Evolutionary conservation across 192 early-diverging fungal species (phyloP).

Genomic region (Backusella sp.): DNA sequence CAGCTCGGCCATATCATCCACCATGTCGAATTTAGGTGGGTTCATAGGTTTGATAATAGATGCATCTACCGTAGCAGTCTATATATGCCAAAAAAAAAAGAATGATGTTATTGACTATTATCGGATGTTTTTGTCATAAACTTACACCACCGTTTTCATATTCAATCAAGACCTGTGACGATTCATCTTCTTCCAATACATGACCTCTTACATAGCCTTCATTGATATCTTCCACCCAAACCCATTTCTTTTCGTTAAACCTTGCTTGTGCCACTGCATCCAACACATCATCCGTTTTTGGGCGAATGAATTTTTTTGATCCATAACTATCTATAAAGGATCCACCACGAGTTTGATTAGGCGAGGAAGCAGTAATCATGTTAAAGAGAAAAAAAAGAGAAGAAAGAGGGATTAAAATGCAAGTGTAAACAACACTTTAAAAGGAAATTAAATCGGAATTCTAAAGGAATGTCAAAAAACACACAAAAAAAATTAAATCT

Average conservation of each 20-base stretch:
- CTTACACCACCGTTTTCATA: conserved; percentile 77
- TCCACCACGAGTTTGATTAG: conserved; percentile 12
- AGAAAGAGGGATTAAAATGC: background rate
- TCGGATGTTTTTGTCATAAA: background rate
- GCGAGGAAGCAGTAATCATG: background rate
- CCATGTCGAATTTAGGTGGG: conserved; percentile 98
- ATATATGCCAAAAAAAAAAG: background rate
- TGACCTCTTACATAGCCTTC: conserved; percentile 88
- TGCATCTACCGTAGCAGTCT: background rate
- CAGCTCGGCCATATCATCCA: conserved; percentile 98
- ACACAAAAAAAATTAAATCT: background rate
- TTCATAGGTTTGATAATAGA: conserved; percentile 96
- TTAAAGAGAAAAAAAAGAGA: background rate
- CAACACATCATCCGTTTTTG: conserved; percentile 35
- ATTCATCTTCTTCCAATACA: conserved; percentile 72
- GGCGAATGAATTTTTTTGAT: conserved; percentile 27
- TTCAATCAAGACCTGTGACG: conserved; percentile 60
- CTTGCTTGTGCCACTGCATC: conserved; percentile 73
- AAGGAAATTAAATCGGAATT: background rate
- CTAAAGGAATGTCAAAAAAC: background rate
- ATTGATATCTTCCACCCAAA: conserved; percentile 92
- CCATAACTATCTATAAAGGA: conserved; percentile 38
- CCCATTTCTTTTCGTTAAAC: conserved; percentile 95
- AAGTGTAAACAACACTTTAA: conserved; percentile 7
- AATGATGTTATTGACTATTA: background rate